Percentiles rank a stretch among this genome's conserved stretches.
Evolutionary conservation across 2,329 filamentous ascomycete species (phyloP).

Genomic region (Cercospora sp.): DNA sequence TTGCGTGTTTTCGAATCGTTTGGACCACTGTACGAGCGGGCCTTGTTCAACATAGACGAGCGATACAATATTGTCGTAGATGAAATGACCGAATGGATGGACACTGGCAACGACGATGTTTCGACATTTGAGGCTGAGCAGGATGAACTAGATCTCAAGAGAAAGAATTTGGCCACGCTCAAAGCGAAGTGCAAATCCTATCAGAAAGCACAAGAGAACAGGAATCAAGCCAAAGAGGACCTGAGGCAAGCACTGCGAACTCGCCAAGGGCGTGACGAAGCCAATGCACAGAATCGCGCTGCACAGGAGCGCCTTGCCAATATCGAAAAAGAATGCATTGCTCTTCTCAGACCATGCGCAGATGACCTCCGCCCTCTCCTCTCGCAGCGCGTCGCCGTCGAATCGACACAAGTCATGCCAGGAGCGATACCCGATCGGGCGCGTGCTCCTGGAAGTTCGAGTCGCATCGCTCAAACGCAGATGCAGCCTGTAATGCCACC

Average conservation of each 20-base stretch:
- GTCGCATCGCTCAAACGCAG: constrained; percentile 40
- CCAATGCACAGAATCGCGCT: constrained; percentile 32
- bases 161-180: constrained; percentile 25
- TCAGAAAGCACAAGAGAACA: constrained; percentile 27
- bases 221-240: constrained; percentile 26
- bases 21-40: constrained; percentile 22
- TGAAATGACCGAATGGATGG: constrained; percentile 28
- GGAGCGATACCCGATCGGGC: constrained; percentile 3
- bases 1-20: constrained; percentile 30
- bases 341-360: constrained; percentile 28
- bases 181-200: constrained; percentile 25
- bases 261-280: constrained; percentile 23
- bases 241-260: constrained; percentile 30
- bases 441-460: constrained; percentile 30
- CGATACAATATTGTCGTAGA: constrained; percentile 27
- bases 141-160: constrained; percentile 24
- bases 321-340: constrained; percentile 33
- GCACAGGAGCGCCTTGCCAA: constrained; percentile 29
- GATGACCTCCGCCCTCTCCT: constrained; percentile 28
- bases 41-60: constrained; percentile 21
- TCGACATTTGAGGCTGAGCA: constrained; percentile 24
- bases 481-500: constrained; percentile 26
- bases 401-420: constrained; percentile 34
- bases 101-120: constrained; percentile 26
- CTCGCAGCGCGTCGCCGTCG: constrained; percentile 29